Percentiles rank a stretch among this genome's conserved stretches.
Evolutionary conservation across 2,329 filamentous ascomycete species (phyloP).

Genomic region (Colletotrichum limetticola): DNA sequence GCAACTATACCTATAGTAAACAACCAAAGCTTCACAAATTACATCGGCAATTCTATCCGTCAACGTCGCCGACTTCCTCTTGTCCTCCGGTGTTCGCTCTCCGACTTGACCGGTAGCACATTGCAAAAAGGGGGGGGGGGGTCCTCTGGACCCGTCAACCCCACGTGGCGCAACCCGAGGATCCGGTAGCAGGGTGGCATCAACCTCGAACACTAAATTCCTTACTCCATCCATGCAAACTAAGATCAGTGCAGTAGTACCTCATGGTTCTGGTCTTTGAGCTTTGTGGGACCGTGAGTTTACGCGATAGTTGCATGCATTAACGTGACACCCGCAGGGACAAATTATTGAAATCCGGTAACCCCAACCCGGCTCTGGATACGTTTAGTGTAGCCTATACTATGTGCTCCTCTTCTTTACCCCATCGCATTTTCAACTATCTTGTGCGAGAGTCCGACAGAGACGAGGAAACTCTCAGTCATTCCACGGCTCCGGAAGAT

Average conservation of each 20-base stretch:
- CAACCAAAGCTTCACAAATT: background rate
- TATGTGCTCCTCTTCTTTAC: background rate
- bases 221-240: background rate
- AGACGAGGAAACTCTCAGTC: background rate
- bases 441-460: background rate
- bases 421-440: too few relatives aligned
- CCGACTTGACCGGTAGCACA: conserved; percentile 30
- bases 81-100: background rate
- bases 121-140: background rate
- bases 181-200: background rate
- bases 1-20: background rate
- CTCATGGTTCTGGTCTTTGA: background rate
- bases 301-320: background rate
- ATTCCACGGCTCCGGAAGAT: background rate
- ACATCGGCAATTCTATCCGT: conserved; percentile 11
- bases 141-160: conserved; percentile 1
- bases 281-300: background rate
- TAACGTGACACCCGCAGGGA: background rate
- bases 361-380: background rate
- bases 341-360: background rate
- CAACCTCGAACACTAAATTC: background rate
- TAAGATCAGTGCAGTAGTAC: background rate
- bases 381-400: background rate
- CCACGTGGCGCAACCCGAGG: conserved; percentile 18
- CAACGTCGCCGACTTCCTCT: background rate